Conservation (phyloP, 1,284 basidiomycete species). For the Leccinum insigne region DNA sequence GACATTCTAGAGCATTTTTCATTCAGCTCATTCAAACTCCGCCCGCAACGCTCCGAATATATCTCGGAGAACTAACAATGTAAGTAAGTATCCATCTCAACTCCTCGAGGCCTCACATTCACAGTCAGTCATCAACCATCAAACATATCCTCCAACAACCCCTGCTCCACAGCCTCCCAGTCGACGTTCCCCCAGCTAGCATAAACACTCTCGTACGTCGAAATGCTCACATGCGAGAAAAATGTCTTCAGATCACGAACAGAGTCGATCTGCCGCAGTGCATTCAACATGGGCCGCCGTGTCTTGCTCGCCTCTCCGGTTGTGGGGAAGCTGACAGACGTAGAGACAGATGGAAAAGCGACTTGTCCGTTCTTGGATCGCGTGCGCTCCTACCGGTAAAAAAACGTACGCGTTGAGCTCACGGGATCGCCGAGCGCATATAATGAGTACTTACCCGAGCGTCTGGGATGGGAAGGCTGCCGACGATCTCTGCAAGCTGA, state of each 20-base stretch:
- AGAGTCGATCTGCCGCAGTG: constrained; percentile 72
- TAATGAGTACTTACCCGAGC: constrained; percentile 35
- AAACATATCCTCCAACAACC: constrained; percentile 86
- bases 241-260: constrained; percentile 84
- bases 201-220: constrained; percentile 90
- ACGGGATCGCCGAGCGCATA: not conserved
- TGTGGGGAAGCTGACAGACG: constrained; percentile 30
- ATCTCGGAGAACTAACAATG: no score
- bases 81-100: no score
- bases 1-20: no score
- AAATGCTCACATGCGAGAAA: constrained; percentile 86
- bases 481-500: constrained; percentile 81
- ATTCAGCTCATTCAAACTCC: no score
- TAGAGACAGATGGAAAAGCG: constrained; percentile 19
- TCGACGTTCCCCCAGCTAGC: constrained; percentile 77
- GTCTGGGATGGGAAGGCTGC: constrained; percentile 54
- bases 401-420: not conserved
- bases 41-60: no score
- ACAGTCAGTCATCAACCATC: constrained; percentile 52
- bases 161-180: constrained; percentile 84
- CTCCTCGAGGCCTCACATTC: no score
- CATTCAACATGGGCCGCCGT: constrained; percentile 72
- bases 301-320: constrained; percentile 41
- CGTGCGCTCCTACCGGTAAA: constrained; percentile 21
- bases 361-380: constrained; percentile 28